These are phyloP conservation scores for Colletotrichum salicis DNA, from an alignment of 2,329 filamentous ascomycete species.

Conservation along the genomic window DNA sequence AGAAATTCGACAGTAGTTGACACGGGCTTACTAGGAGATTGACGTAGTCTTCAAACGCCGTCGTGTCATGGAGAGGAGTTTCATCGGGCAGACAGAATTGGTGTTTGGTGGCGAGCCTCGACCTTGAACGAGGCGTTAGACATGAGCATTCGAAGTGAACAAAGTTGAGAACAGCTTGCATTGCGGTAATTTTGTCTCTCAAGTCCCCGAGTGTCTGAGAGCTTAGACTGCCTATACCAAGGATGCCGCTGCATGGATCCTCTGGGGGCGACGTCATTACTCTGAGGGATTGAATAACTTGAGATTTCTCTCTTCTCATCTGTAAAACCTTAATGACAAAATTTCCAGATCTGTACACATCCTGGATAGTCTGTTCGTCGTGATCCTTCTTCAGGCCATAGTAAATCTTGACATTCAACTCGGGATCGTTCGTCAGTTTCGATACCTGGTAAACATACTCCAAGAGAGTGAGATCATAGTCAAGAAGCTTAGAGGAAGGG, in stretches of 20 bases:
- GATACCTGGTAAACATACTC: background rate
- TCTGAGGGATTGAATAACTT: background rate
- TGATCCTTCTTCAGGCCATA: conserved; percentile 9
- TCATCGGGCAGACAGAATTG: conserved; percentile 9
- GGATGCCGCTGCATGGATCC: background rate
- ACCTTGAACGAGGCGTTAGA: background rate
- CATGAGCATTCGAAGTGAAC: background rate
- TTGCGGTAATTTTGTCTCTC: background rate
- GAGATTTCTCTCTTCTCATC: background rate
- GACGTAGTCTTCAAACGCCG: background rate
- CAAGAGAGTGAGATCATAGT: background rate
- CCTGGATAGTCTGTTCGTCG: background rate
- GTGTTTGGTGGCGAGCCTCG: background rate
- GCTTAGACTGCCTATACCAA: background rate
- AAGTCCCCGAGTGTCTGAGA: background rate
- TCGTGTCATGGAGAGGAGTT: background rate
- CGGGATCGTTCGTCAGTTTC: background rate
- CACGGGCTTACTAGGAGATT: background rate
- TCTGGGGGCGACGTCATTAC: background rate
- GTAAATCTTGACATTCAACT: background rate
- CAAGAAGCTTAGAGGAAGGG: background rate
- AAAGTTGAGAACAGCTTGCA: background rate
- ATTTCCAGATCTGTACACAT: conserved; percentile 3
- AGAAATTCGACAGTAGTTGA: too few species aligned
- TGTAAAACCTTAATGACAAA: conserved; percentile 10